Conservation (phyloP, 2,329 filamentous ascomycete genomes). For the Albophoma yamanashiensis region DNA sequence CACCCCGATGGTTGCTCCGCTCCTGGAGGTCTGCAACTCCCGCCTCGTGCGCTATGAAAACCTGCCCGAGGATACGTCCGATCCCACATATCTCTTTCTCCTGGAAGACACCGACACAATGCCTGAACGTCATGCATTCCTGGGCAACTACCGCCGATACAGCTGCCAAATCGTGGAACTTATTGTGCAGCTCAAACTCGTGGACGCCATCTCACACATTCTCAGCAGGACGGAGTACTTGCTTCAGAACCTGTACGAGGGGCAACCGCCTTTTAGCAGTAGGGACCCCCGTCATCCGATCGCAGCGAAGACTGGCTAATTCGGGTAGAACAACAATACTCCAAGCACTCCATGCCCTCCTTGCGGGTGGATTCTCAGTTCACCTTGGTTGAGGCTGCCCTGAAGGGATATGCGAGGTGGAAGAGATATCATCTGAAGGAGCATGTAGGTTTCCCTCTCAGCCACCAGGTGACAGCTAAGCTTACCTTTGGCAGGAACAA, state of each 20-base stretch:
- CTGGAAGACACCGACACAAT: slow-evolving; percentile 91
- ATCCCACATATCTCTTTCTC: slow-evolving; percentile 71
- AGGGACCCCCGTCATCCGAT: slow-evolving; percentile 11
- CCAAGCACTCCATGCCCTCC: slow-evolving; percentile 60
- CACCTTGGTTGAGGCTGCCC: slow-evolving; percentile 74
- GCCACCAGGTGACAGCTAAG: not conserved
- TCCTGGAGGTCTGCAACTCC: slow-evolving; percentile 74
- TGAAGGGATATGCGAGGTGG: slow-evolving; percentile 87
- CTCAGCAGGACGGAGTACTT: slow-evolving; percentile 67
- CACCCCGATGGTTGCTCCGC: slow-evolving; percentile 55
- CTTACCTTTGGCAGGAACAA: slow-evolving; percentile 26
- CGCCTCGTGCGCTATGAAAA: slow-evolving; percentile 81
- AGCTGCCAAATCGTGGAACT: slow-evolving; percentile 79
- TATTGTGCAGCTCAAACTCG: slow-evolving; percentile 70
- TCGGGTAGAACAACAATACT: slow-evolving; percentile 41
- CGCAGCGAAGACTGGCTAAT: slow-evolving; percentile 2
- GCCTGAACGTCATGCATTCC: slow-evolving; percentile 86
- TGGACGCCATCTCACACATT: slow-evolving; percentile 81
- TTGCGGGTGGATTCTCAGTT: slow-evolving; percentile 82
- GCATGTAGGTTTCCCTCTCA: slow-evolving; percentile 13
- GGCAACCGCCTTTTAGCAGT: slow-evolving; percentile 57
- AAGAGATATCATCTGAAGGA: slow-evolving; percentile 22
- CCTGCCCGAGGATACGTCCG: slow-evolving; percentile 69
- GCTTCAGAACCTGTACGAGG: slow-evolving; percentile 65
- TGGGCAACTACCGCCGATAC: slow-evolving; percentile 91